Evolutionary conservation across 805 yeast species (phyloP).

Genomic region (Candida boleticola): DNA sequence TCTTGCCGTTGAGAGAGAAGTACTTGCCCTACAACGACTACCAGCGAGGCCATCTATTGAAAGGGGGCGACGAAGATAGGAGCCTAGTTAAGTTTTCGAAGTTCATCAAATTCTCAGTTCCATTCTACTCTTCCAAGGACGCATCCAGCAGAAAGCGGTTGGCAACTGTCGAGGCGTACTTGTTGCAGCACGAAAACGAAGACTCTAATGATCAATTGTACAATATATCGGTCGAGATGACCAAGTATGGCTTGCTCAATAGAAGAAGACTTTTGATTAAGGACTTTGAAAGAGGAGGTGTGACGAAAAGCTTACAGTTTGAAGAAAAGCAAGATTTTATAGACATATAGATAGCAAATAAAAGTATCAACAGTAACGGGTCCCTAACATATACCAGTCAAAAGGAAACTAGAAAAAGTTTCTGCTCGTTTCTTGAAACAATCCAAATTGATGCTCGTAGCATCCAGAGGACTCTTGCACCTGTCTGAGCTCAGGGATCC

Average conservation of each 20-base stretch:
- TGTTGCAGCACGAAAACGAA: conserved; percentile 16
- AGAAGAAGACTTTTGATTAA: neutral
- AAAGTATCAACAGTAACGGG: too few relatives aligned
- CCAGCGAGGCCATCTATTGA: neutral
- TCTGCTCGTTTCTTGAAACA: conserved; percentile 12
- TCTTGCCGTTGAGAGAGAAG: conserved; percentile 9
- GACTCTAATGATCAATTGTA: neutral
- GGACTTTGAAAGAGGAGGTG: conserved; percentile 3
- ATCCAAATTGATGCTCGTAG: conserved; percentile 17
- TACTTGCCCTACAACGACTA: conserved; percentile 1
- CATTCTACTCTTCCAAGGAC: conserved; percentile 25
- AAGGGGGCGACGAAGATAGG: neutral
- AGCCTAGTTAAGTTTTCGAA: conserved; percentile 6
- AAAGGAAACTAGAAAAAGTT: conserved; percentile 1
- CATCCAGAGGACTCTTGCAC: conserved; percentile 45
- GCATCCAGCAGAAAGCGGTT: conserved; percentile 17
- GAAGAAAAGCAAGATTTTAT: neutral
- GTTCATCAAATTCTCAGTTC: conserved; percentile 36
- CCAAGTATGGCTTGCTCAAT: neutral
- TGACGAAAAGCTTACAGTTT: neutral
- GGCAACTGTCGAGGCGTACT: conserved; percentile 32
- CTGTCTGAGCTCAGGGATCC: conserved; percentile 61
- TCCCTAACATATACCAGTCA: too few relatives aligned
- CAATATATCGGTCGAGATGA: neutral
- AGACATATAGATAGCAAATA: conserved; percentile 4